A percentile compares a stretch with the other conserved stretches of the same genome.
phyloP scores from a whole-genome alignment of 805 yeast species.

The Barnettozyma populi region DNA sequence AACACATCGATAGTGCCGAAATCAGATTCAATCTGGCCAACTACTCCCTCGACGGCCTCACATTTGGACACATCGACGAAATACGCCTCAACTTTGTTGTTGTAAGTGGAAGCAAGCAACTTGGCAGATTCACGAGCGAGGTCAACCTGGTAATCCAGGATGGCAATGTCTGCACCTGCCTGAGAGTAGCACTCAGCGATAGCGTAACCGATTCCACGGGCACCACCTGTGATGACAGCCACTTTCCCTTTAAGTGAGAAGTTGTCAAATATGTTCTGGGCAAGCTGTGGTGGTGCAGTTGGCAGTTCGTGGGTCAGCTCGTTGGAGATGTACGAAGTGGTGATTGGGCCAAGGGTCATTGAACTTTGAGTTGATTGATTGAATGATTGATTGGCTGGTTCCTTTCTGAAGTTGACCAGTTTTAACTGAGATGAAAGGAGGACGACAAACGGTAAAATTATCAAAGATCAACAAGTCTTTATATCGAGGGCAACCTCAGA shows the following conservation, averaged over 20 bases:
- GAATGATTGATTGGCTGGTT: too few relatives aligned
- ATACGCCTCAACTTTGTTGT: background rate
- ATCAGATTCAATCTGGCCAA: background rate
- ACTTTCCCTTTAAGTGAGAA: constrained; percentile 28
- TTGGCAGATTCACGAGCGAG: constrained; percentile 30
- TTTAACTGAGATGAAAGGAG: too few relatives aligned
- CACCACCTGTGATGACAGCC: constrained; percentile 40
- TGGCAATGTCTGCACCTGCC: constrained; percentile 38
- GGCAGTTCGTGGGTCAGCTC: constrained; percentile 38
- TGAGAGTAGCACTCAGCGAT: constrained; percentile 37
- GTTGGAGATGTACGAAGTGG: constrained; percentile 20
- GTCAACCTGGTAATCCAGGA: constrained; percentile 25
- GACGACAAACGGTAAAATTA: too few relatives aligned
- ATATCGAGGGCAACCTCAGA: too few relatives aligned
- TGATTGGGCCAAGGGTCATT: background rate
- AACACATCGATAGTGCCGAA: background rate
- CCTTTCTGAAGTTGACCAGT: too few relatives aligned
- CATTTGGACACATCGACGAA: background rate
- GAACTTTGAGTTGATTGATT: too few relatives aligned
- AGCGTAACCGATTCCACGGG: constrained; percentile 42
- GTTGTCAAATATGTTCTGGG: background rate
- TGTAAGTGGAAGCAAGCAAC: background rate
- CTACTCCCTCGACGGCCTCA: background rate
- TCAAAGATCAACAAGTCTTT: too few relatives aligned
- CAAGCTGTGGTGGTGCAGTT: background rate